A percentile compares a stretch with the other conserved stretches of the same genome.
phyloP scores from a whole-genome alignment of 2,329 filamentous ascomycete genomes.

The Ceratocystis destructans region DNA sequence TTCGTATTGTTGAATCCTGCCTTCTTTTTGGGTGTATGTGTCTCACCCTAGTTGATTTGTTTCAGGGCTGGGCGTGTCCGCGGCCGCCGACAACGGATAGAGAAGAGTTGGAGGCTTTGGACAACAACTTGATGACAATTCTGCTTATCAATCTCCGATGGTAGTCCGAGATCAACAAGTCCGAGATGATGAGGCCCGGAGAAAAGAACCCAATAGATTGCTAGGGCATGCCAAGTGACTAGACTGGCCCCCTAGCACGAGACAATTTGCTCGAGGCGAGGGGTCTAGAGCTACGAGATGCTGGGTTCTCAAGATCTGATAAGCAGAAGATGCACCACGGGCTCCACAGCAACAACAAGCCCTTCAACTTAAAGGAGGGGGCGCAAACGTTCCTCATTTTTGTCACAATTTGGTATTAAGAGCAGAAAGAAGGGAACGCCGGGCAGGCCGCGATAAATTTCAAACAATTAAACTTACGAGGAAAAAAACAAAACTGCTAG shows the following conservation, averaged over 20 bases:
- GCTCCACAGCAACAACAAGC: background rate
- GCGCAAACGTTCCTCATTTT: background rate
- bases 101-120: no score
- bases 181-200: background rate
- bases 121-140: background rate
- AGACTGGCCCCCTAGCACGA: background rate
- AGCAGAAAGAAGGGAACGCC: no score
- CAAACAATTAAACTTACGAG: no score
- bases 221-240: background rate
- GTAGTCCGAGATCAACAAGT: slow-evolving; percentile 2
- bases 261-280: background rate
- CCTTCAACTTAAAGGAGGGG: background rate
- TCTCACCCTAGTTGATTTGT: background rate
- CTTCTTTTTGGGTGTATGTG: background rate
- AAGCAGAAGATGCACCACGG: background rate
- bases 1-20: background rate
- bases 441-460: no score
- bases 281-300: background rate
- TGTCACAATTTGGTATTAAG: no score
- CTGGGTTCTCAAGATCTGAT: slow-evolving; percentile 10
- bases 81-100: background rate
- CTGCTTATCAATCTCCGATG: slow-evolving; percentile 4
- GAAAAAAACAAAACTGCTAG: background rate
- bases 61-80: background rate
- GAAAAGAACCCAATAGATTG: background rate